Conservation (phyloP, 441 rosid genomes). For the Gossypium aridum region DNA sequence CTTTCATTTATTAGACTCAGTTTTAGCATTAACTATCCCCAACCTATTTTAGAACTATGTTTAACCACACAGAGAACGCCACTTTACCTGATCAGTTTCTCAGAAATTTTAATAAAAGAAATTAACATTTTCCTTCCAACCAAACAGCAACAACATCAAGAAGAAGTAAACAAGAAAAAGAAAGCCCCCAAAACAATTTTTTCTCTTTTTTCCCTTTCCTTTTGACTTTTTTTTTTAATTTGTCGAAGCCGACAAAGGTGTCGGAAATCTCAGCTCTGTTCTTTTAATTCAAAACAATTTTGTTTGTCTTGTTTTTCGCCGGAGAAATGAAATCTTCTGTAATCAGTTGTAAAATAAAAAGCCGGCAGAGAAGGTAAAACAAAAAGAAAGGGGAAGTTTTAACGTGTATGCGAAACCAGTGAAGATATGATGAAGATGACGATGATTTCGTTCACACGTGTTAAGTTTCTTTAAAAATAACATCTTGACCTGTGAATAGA, state of each 20-base stretch:
- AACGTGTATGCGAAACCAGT: slow-evolving; percentile 1
- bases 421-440: not conserved
- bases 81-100: slow-evolving; percentile 18
- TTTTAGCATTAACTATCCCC: not conserved
- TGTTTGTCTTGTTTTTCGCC: not conserved
- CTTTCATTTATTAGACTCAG: not conserved
- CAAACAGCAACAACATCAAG: slow-evolving; percentile 12
- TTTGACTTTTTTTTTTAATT: not conserved
- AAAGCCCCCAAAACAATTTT: not conserved
- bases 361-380: not conserved
- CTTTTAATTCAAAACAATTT: slow-evolving; percentile 10
- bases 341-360: not conserved
- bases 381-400: too few relatives aligned
- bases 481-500: too few relatives aligned
- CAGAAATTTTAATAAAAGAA: not conserved
- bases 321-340: not conserved
- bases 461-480: not conserved
- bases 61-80: slow-evolving; percentile 1
- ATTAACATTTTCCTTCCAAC: slow-evolving; percentile 12
- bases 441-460: slow-evolving; percentile 5
- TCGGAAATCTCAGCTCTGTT: slow-evolving; percentile 13
- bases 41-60: not conserved
- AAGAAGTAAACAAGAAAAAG: not conserved
- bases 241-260: slow-evolving; percentile 27
- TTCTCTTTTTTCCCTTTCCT: not conserved